phyloP scores from a whole-genome alignment of 2,329 filamentous ascomycete genomes.

The Fusarium sp. region DNA sequence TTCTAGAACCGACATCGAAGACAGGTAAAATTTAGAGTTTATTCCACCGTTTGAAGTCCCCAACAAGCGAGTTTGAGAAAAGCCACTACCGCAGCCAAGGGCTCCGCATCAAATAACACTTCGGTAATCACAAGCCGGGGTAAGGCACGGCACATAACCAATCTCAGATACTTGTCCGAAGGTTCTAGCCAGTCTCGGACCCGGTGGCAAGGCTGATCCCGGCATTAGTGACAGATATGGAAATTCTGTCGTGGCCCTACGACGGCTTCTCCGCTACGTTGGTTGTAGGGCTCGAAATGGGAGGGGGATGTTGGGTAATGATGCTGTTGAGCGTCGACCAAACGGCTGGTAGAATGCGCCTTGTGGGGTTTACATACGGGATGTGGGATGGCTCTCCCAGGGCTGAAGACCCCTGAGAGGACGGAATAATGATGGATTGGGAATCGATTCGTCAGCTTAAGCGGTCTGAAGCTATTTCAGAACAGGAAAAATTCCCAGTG shows the following conservation, averaged over 20 bases:
- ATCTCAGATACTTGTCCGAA: conserved; percentile 2
- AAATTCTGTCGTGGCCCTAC: background rate
- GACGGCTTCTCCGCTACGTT: background rate
- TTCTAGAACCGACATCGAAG: background rate
- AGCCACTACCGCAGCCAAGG: background rate
- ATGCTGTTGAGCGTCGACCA: background rate
- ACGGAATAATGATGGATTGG: background rate
- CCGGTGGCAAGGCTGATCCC: background rate
- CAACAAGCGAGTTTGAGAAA: conserved; percentile 31
- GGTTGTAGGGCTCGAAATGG: background rate
- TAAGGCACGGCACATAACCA: conserved; percentile 4
- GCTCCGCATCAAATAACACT: conserved; percentile 2
- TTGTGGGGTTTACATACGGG: background rate
- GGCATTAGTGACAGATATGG: conserved; percentile 10
- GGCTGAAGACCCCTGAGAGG: background rate
- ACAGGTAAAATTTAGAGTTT: conserved; percentile 25
- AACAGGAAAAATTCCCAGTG: background rate
- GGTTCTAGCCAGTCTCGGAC: background rate
- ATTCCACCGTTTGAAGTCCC: conserved; percentile 14
- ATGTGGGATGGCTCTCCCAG: background rate
- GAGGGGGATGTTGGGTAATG: background rate
- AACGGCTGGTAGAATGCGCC: background rate
- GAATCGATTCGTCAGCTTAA: background rate
- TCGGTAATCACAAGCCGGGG: conserved; percentile 4
- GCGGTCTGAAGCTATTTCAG: background rate